Percentiles rank a stretch among this genome's conserved stretches.
phyloP scores from a whole-genome alignment of 306 rosid genomes.

The Medicago arabica region DNA sequence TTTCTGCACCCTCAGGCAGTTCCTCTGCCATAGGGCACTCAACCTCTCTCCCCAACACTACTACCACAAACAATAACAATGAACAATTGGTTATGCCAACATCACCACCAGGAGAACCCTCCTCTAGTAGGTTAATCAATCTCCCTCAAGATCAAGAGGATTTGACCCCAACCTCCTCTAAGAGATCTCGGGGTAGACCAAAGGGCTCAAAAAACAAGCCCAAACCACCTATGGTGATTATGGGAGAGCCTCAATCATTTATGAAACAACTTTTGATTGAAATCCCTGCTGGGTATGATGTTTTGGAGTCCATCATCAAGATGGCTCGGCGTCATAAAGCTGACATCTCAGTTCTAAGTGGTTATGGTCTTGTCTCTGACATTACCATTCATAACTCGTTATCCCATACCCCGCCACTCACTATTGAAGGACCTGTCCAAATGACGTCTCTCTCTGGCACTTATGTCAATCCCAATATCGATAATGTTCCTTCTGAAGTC shows the following conservation, averaged over 20 bases:
- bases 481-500: neutral
- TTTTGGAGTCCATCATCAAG: neutral
- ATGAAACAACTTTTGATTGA: neutral
- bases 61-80: too few relatives aligned
- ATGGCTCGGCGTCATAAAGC: neutral
- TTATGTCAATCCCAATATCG: neutral
- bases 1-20: neutral
- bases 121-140: too few relatives aligned
- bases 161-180: neutral
- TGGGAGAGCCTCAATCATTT: neutral
- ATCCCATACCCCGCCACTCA: neutral
- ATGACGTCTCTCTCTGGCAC: neutral
- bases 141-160: too few relatives aligned
- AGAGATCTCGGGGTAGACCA: neutral
- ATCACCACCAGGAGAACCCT: neutral
- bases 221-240: neutral
- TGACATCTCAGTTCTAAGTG: neutral
- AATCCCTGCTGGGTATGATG: neutral
- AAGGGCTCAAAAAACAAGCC: neutral
- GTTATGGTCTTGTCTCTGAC: neutral
- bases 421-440: neutral
- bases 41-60: too few relatives aligned
- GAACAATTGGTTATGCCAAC: too few relatives aligned
- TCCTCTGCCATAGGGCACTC: too few relatives aligned
- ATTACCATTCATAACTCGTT: neutral